phyloP scores from a whole-genome alignment of 345 rosid genomes.

The Lumnitzera littorea region DNA sequence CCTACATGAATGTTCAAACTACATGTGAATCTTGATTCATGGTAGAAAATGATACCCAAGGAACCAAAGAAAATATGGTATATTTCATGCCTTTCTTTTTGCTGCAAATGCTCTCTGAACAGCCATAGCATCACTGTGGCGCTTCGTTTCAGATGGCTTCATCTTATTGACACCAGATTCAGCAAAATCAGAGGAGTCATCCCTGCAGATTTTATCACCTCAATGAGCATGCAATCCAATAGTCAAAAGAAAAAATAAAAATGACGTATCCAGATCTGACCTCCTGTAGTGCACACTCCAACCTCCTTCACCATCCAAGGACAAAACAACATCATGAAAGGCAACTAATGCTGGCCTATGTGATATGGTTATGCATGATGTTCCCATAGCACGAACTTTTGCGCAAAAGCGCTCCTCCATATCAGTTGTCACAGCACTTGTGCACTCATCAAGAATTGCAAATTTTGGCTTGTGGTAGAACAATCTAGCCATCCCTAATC shows the following conservation, averaged over 20 bases:
- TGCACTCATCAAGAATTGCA: constrained; percentile 99
- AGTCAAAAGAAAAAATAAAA: too few species aligned
- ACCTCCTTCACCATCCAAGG: constrained; percentile 97
- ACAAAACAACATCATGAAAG: constrained; percentile 90
- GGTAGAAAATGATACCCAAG: too few species aligned
- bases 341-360: constrained; percentile 99
- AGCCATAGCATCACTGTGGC: constrained; percentile 77
- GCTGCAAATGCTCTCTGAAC: constrained; percentile 88
- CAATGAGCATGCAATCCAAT: background rate
- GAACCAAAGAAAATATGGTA: background rate
- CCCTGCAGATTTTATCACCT: constrained; percentile 40
- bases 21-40: too few species aligned
- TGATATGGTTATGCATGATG: constrained; percentile 98
- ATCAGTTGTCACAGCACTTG: constrained; percentile 99
- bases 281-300: constrained; percentile 81
- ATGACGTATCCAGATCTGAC: constrained; percentile 15
- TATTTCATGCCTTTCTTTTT: constrained; percentile 42
- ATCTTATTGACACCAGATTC: constrained; percentile 37
- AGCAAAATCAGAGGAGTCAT: constrained; percentile 37
- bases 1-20: constrained; percentile 22
- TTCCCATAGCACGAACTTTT: constrained; percentile 97
- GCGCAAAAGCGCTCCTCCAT: constrained; percentile 99
- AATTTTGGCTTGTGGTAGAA: constrained; percentile 97
- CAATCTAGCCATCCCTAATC: constrained; percentile 96
- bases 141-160: constrained; percentile 46